Evolutionary conservation across 1,139 yeast genomes (phyloP), one percentile per base, ranked within the genome.

Genomic region (Yamadazyma diospyri): DNA sequence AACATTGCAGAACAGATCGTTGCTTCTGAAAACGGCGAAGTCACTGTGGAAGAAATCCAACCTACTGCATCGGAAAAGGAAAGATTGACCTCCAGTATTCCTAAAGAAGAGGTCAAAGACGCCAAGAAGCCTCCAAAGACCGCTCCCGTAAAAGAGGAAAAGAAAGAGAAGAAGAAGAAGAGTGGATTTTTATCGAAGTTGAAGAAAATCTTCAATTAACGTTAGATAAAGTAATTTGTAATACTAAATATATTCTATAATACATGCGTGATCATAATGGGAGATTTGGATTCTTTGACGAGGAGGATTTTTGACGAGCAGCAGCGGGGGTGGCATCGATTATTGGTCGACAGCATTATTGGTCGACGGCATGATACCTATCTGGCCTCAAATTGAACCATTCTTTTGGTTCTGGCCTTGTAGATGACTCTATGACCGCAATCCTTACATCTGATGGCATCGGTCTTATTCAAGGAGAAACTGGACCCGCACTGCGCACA

Each of bases 381-480:
- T 48, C 76, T 68, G 26, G 76, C 75, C 51, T 68, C 74, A 43
- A 65, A 72, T 53, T 69, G 78, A 45, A 78, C 94, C 94, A 89
- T 87, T 67, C 97, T 78, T 70, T 89, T 84, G 30, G 97, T 89
- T 70, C 98, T 81, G 45, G 96, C 95, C 69, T 92, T 92, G 69
- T 92, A 87, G 46, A 92, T 71, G 43, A 92, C 97, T 65, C 98
- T 82, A 65, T 92, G 98, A 41, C 98, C 98, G 63, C 98, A 92
- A 52, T 89, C 95, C 64, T 89, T 89, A 69, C 98, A 92, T 69
- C 98, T 85, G 45, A 92, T 95, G 34, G 97, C 95, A 60, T 92
- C 98, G 48, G 86, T 87, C 65, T 92, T 87, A 38, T 89, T 82
- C 50, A 92, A 76, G 5, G 95, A 79, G 49, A 89, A 84, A 34